Conservation (phyloP, 768 basidiomycete genomes). For the Leccinum uliginosum region DNA sequence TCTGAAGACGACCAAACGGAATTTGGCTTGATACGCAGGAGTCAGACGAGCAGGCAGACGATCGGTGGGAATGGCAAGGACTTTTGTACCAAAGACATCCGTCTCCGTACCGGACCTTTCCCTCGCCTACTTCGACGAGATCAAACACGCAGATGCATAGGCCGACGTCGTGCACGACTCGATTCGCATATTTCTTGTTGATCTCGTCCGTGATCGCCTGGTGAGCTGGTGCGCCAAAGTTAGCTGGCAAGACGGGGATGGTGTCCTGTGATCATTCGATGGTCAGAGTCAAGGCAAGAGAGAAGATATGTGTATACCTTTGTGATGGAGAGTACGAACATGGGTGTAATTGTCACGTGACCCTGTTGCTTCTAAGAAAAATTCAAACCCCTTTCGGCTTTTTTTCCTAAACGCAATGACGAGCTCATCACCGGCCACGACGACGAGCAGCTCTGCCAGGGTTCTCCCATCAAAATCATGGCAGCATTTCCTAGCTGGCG, state of each 20-base stretch:
- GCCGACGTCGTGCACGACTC: conserved; percentile 85
- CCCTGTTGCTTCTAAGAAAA: neutral
- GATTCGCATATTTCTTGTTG: conserved; percentile 95
- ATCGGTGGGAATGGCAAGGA: conserved; percentile 26
- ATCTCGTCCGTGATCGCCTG: conserved; percentile 80
- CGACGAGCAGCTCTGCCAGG: conserved; percentile 25
- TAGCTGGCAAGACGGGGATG: conserved; percentile 80
- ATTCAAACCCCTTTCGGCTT: neutral
- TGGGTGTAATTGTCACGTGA: conserved; percentile 22
- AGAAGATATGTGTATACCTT: conserved; percentile 29
- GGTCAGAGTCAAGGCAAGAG: neutral
- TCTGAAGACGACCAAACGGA: conserved; percentile 86
- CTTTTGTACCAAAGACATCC: conserved; percentile 94
- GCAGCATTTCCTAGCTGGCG: conserved; percentile 83
- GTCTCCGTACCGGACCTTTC: conserved; percentile 92
- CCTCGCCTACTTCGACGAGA: conserved; percentile 80
- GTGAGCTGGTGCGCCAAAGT: conserved; percentile 74
- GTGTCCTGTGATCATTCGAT: conserved; percentile 60
- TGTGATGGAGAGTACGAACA: conserved; percentile 47
- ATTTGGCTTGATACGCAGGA: conserved; percentile 54
- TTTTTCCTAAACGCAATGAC: conserved; percentile 12
- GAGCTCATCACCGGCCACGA: conserved; percentile 1
- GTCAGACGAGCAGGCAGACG: conserved; percentile 4
- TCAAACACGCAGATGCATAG: conserved; percentile 91
- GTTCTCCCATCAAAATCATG: conserved; percentile 71